Base-by-base conservation (phyloP, 257 asterid species). In the Jasminum sambac region DNA sequence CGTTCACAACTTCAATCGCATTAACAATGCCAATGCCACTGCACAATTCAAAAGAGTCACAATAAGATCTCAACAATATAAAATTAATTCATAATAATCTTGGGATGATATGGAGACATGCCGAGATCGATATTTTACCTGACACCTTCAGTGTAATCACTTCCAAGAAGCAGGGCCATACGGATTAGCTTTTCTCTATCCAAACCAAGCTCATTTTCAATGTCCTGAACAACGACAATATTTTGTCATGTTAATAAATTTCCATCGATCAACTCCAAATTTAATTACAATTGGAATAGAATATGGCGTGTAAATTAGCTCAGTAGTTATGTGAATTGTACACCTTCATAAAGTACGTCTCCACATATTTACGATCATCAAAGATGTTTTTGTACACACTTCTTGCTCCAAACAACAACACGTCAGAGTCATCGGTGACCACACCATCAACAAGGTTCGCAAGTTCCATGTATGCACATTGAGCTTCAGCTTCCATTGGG, bases 401-500 rank as follows among this genome's bases (percentile, higher is more conserved):
- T 72, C 83, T 89, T 37, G 98, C 88, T 59, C 99, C 98, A 85
- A 94, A 94, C 79, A 91, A 81, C 82, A 94, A 86, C 21, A 93
- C 91, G 79, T 94, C 98, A 66, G 96, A 94, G 81, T 94, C 99
- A 64, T 91, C 98, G 38, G 99, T 94, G 72, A 94, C 96, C 75
- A 91, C 96, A 59, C 98, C 99, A 84, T 94, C 98, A 69, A 94
- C 99, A 74, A 89, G 88, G 78, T 91, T 78, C 23, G 82, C 80
- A 70, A 86, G 87, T 82, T 91, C 99, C 97, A 94, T 84, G 75
- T 84, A 88, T 46, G 98, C 98, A 78, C 98, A 94, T 63, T 91
- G 98, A 73, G 99, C 98, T 91, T 94, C 99, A 74, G 98, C 98
- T 79, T 91, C 99, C 99, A 94, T 91, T 48, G 99, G 99, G 40